Evolutionary conservation across 2,329 filamentous ascomycete genomes (phyloP), one percentile per base, ranked within the genome.

Genomic region (Nemania sp.): DNA sequence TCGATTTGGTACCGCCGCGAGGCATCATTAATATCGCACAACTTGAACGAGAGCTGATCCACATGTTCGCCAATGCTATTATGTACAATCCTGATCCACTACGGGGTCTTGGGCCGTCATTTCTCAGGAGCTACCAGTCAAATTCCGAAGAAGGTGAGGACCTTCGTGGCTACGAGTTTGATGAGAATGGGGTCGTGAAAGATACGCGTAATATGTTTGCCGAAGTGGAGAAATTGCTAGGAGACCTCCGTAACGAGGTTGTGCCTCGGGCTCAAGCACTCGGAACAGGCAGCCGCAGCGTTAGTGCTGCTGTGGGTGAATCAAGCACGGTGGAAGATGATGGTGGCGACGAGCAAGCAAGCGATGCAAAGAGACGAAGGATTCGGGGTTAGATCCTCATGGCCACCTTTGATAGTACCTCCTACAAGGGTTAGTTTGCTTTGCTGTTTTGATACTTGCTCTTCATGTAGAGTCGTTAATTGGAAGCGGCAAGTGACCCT

Each of bases 31-130:
- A 98, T 79, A 94, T 92, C 58, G 89, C 92, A 1, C 96, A 98
- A 78, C 86, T 98, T 18, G 95, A 98, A 80, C 93, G 94, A 72
- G 95, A 98, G 79, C 84, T 98, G 11, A 93, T 97, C 74, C 92
- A 97, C 74, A 98, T 98, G 93, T 97, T 98, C 79, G 93, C 94
- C 73, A 98, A 98, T 76, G 95, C 96, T 20, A 92, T 98, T 80
- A 98, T 99, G 96, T 99, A 97, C 84, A 98, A 98, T 74, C 90
- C 92, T 0, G 93, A 97, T 70, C 90, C 91, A 0, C 85, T 92
- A 72, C 88, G 90, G 27, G 91, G 92, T 0, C 89, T 91, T 10
- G 91, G 91, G 0, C 83, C 86, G 1, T 82, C 85, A 0, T 92
- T 94, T 71, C 79, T 87, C 74, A 81, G 82, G 64, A 74, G 72